Evolutionary conservation across 164 flowering plant species (phyloP).

Genomic region (Nymphaea thermarum): DNA sequence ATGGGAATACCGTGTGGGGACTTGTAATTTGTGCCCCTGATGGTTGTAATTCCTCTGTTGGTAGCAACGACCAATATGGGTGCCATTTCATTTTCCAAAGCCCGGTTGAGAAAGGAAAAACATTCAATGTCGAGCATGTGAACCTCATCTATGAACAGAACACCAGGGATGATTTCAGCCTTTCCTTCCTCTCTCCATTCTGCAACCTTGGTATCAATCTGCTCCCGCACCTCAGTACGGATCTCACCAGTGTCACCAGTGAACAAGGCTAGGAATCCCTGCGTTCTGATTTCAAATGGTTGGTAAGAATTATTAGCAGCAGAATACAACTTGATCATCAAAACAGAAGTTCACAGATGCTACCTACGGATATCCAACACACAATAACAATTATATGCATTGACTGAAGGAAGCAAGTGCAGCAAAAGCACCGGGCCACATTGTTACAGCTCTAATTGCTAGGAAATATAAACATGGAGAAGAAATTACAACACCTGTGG

Average conservation of each 20-base stretch:
- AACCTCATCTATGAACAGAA: slow-evolving; percentile 93
- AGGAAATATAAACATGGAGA: too few relatives aligned
- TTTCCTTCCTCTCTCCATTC: slow-evolving; percentile 99
- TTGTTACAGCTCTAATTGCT: too few relatives aligned
- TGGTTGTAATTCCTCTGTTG: slow-evolving; percentile 83
- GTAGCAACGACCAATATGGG: slow-evolving; percentile 91
- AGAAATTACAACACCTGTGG: too few relatives aligned
- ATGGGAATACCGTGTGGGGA: slow-evolving; percentile 97
- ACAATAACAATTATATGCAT: too few relatives aligned
- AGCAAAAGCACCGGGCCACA: too few relatives aligned
- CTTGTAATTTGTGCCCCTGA: slow-evolving; percentile 66
- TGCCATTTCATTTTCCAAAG: slow-evolving; percentile 92
- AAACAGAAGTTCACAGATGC: background rate
- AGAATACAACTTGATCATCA: background rate
- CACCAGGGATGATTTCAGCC: slow-evolving; percentile 99
- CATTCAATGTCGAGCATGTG: slow-evolving; percentile 98
- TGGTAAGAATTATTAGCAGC: background rate
- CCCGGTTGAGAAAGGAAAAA: slow-evolving; percentile 90
- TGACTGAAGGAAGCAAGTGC: too few relatives aligned
- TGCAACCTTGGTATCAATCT: slow-evolving; percentile 90
- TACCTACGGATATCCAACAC: too few relatives aligned
- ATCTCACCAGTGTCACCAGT: slow-evolving; percentile 96
- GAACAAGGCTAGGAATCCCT: slow-evolving; percentile 88
- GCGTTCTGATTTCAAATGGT: slow-evolving; percentile 41
- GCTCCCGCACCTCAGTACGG: slow-evolving; percentile 86